Percentiles rank a stretch among this genome's conserved stretches.
phyloP scores from a whole-genome alignment of 495 filamentous ascomycete genomes.

The Penicillium roqueforti region DNA sequence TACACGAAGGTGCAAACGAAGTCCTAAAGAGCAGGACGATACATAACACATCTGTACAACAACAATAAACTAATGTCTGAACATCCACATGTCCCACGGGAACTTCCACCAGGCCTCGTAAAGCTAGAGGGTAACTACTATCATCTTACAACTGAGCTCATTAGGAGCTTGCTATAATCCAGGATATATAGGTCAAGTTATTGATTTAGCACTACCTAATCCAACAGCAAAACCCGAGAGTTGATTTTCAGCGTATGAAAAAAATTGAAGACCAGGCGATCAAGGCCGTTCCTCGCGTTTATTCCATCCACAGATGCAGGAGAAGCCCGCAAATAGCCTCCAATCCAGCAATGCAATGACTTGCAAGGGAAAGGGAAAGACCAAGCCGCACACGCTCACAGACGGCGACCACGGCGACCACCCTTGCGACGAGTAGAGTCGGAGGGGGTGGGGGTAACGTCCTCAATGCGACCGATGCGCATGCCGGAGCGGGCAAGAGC shows the following conservation, averaged over 20 bases:
- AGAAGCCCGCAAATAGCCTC: constrained; percentile 34
- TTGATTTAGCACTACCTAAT: constrained; percentile 26
- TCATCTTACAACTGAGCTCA: not conserved
- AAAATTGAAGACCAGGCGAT: constrained; percentile 54
- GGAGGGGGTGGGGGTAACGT: constrained; percentile 97
- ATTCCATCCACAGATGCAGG: constrained; percentile 52
- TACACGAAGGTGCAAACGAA: no score
- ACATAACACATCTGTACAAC: not conserved
- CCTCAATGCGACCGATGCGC: constrained; percentile 99
- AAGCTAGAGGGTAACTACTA: not conserved
- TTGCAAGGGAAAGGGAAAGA: constrained; percentile 27
- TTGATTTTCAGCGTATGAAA: constrained; percentile 41
- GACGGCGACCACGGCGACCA: constrained; percentile 99
- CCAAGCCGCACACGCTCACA: constrained; percentile 56
- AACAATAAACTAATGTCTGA: no score
- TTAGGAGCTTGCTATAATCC: not conserved
- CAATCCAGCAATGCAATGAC: constrained; percentile 32
- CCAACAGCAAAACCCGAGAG: constrained; percentile 25
- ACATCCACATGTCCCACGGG: constrained; percentile 14
- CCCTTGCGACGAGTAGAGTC: constrained; percentile 99
- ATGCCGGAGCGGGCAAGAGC: constrained; percentile 97
- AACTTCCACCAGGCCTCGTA: constrained; percentile 10
- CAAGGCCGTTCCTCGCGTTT: constrained; percentile 55
- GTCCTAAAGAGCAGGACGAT: no score
- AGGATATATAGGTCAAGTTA: constrained; percentile 12